A percentile compares a stretch with the other conserved stretches of the same genome.
Conservation (phyloP, 2,329 filamentous ascomycete species). For the Colletotrichum viniferum region DNA sequence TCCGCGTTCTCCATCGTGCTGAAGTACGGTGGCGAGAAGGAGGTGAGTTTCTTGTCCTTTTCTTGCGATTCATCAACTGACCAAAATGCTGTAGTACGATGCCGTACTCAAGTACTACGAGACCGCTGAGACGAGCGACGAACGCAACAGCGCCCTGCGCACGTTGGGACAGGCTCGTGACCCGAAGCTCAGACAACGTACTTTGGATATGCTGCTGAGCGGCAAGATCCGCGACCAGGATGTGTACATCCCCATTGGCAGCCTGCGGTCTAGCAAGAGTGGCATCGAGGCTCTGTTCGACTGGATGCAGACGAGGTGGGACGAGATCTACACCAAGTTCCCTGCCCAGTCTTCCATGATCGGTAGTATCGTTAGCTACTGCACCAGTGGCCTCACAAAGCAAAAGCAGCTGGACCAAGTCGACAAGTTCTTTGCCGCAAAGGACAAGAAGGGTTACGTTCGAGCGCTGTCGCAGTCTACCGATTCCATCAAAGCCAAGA, state of each 20-base stretch:
- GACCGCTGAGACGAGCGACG: slow-evolving; percentile 55
- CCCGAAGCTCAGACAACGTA: slow-evolving; percentile 80
- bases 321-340: slow-evolving; percentile 78
- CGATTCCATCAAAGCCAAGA: slow-evolving; percentile 84
- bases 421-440: slow-evolving; percentile 78
- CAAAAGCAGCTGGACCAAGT: slow-evolving; percentile 77
- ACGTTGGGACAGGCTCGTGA: slow-evolving; percentile 79
- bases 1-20: slow-evolving; percentile 87
- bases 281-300: slow-evolving; percentile 81
- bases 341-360: slow-evolving; percentile 89
- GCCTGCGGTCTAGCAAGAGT: slow-evolving; percentile 75
- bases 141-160: slow-evolving; percentile 90
- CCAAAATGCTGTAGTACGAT: slow-evolving; percentile 64
- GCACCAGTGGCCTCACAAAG: slow-evolving; percentile 80
- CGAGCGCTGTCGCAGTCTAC: slow-evolving; percentile 88
- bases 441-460: slow-evolving; percentile 86
- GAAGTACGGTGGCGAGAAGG: slow-evolving; percentile 82
- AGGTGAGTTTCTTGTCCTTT: slow-evolving; percentile 52
- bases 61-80: background rate
- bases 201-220: slow-evolving; percentile 75
- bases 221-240: slow-evolving; percentile 93
- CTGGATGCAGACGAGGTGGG: slow-evolving; percentile 91
- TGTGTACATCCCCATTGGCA: slow-evolving; percentile 85
- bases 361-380: slow-evolving; percentile 81
- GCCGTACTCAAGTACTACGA: slow-evolving; percentile 69